Percentiles rank a stretch among this genome's conserved stretches.
These are phyloP conservation scores for Blastocystis sp. DNA, from an alignment of 352 stramenopile species.

Conservation along the genomic window DNA sequence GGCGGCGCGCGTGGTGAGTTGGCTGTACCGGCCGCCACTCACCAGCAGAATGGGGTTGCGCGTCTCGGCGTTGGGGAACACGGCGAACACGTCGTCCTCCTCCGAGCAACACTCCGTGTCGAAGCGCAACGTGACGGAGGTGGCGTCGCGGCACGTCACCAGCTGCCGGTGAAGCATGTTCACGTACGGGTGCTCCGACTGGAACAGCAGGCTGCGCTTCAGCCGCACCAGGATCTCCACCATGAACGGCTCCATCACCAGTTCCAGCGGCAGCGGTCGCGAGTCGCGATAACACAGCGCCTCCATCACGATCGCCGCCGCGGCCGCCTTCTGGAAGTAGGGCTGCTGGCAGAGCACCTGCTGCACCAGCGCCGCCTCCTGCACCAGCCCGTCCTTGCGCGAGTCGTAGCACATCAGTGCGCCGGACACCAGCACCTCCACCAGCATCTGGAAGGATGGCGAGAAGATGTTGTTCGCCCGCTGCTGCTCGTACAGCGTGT, in stretches of 20 bases:
- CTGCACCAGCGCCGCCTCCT: slow-evolving; percentile 2
- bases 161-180: slow-evolving; percentile 22
- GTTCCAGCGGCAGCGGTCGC: slow-evolving; percentile 28
- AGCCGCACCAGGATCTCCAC: slow-evolving; percentile 49
- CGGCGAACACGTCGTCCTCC: slow-evolving; percentile 67
- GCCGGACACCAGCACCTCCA: slow-evolving; percentile 59
- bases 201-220: slow-evolving; percentile 20
- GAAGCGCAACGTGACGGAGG: slow-evolving; percentile 52
- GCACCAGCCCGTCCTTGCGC: not conserved
- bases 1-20: not conserved
- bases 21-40: slow-evolving; percentile 27
- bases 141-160: slow-evolving; percentile 6
- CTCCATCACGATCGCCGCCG: slow-evolving; percentile 46
- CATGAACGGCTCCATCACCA: slow-evolving; percentile 56
- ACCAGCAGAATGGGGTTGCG: slow-evolving; percentile 60
- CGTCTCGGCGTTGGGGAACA: slow-evolving; percentile 52
- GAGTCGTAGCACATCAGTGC: slow-evolving; percentile 66
- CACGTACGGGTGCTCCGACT: slow-evolving; percentile 62
- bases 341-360: slow-evolving; percentile 7
- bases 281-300: slow-evolving; percentile 13
- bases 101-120: slow-evolving; percentile 57
- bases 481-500: slow-evolving; percentile 61
- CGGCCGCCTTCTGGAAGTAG: slow-evolving; percentile 37
- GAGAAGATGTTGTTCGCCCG: slow-evolving; percentile 39
- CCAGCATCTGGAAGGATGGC: slow-evolving; percentile 58